These are phyloP conservation scores for Pterocarpus macrocarpus DNA, from an alignment of 306 rosid species.

Conservation along the genomic window DNA sequence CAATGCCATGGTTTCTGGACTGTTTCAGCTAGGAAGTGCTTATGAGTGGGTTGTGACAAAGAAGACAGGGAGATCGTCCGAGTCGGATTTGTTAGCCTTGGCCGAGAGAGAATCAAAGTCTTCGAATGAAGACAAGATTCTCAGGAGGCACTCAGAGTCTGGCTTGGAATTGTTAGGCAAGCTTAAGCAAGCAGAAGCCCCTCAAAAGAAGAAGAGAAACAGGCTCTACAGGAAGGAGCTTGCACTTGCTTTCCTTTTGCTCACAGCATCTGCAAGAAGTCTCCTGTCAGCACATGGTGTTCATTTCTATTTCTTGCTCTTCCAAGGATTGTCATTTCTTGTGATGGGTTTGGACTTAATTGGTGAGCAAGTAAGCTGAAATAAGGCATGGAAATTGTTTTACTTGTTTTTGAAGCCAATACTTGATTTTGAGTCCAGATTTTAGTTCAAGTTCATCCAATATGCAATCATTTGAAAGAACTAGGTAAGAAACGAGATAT, in stretches of 20 bases:
- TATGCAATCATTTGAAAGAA: constrained; percentile 47
- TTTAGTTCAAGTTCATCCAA: constrained; percentile 45
- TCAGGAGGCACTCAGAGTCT: constrained; percentile 83
- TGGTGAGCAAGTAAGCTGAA: constrained; percentile 91
- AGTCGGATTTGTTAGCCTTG: constrained; percentile 83
- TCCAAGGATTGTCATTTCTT: constrained; percentile 95
- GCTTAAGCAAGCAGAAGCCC: constrained; percentile 64
- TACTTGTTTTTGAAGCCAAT: constrained; percentile 44
- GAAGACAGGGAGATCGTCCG: constrained; percentile 95
- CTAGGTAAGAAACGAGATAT: constrained; percentile 44
- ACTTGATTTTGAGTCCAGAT: constrained; percentile 39
- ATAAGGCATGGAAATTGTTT: constrained; percentile 31
- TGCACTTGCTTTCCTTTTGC: constrained; percentile 91
- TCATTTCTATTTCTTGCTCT: constrained; percentile 95
- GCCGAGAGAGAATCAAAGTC: constrained; percentile 86
- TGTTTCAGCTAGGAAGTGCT: constrained; percentile 94
- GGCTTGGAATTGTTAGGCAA: constrained; percentile 79
- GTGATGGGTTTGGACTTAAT: constrained; percentile 91
- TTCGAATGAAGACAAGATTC: constrained; percentile 75
- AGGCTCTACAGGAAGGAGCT: constrained; percentile 88
- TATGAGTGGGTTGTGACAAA: constrained; percentile 99
- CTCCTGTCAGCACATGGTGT: constrained; percentile 91
- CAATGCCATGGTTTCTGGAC: constrained; percentile 98
- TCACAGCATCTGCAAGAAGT: constrained; percentile 94
- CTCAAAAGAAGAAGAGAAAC: constrained; percentile 71